phyloP scores from a whole-genome alignment of 192 early-diverging fungal species.

The Coemansia sp. region DNA sequence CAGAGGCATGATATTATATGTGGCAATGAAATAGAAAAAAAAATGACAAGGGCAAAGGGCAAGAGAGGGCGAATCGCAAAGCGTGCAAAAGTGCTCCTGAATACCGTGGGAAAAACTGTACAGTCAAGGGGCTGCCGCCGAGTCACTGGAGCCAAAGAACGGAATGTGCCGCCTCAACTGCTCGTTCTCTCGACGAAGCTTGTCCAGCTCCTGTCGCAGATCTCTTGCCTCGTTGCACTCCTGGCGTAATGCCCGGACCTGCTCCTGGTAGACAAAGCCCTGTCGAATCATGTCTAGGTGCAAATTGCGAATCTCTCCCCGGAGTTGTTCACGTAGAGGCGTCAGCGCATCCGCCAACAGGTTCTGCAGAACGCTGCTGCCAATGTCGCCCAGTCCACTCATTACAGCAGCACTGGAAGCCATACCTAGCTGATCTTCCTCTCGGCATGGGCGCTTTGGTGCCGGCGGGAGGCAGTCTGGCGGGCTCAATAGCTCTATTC shows the following conservation, averaged over 20 bases:
- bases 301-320: constrained; percentile 52
- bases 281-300: constrained; percentile 54
- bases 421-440: not conserved
- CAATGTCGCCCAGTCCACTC: constrained; percentile 20
- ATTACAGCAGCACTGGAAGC: not conserved
- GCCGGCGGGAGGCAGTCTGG: constrained; percentile 9
- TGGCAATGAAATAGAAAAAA: not conserved
- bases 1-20: not conserved
- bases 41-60: too few relatives aligned
- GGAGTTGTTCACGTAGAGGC: constrained; percentile 45
- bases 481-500: not conserved
- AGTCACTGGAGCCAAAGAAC: constrained; percentile 19
- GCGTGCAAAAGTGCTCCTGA: not conserved
- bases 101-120: not conserved
- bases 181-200: constrained; percentile 48
- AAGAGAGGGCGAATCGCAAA: not conserved
- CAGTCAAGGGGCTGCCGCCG: not conserved
- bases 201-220: constrained; percentile 46
- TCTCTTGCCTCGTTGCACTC: constrained; percentile 34
- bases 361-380: constrained; percentile 47
- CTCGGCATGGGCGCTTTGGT: constrained; percentile 6
- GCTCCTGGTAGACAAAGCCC: constrained; percentile 48
- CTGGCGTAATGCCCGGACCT: constrained; percentile 32
- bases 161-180: constrained; percentile 45
- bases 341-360: constrained; percentile 40